Evolutionary conservation across 2,329 filamentous ascomycete genomes (phyloP), one percentile per base, ranked within the genome.

Genomic region (Cryphonectria nitschkei): DNA sequence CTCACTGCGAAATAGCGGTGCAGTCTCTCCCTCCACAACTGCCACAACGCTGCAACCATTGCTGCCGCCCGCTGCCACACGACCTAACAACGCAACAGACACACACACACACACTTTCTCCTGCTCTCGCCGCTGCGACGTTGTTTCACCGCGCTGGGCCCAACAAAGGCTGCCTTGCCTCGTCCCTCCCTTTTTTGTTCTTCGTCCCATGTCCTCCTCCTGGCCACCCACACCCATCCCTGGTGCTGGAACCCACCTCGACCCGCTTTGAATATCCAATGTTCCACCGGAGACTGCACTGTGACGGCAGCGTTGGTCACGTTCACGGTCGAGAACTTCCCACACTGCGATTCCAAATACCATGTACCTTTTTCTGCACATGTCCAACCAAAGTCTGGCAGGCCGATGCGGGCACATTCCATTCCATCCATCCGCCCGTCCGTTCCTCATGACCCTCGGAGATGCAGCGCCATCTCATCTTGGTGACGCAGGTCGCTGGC

Each of bases 1-100:
- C 22, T 26, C 67, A 68, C 67, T 68, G 58, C 67, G 32, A 68
- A 68, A 68, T 34, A 56, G 67, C 67, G 67, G 67, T 66, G 64
- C 64, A 32, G 29, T 52, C n/a, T 32, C 61, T 64, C 41, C 61
- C 61, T 43, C 34, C 39, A 41, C 60, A n/a, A 39, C 32, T 62
- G 60, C 34, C 16, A 63, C 61, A 26, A 26, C 8, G 19, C 61
- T 37, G 39, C 61, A 39, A 43, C 61, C 46, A 50, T 9, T n/a
- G 46, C 46, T 50, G 2, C 46, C 46, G 46, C 46, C 54, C 9
- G 9, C 61, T 37, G 39, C 61, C 61, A 43, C 61, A 41, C 61
- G 22, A 64, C 61, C 50, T 16, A 26, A 37, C 32, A 54, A 54
- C 50, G 58, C 58, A 61, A 39, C 58, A 61, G 46, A 43, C 29